Conservation (phyloP, 257 asterid genomes). For the Verbascum thapsus region DNA sequence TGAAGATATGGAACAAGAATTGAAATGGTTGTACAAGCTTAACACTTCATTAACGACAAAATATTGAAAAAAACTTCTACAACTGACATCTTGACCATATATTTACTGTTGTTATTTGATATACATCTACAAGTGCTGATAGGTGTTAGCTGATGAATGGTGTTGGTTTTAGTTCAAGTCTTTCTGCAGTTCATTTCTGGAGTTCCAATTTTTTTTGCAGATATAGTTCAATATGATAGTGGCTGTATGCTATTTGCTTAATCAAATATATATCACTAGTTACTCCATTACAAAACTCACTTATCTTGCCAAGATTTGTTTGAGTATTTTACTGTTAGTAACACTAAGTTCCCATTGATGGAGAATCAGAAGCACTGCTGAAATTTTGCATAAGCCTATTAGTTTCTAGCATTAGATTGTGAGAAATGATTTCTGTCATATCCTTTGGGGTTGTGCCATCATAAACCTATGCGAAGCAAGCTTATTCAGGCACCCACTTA, state of each 20-base stretch:
- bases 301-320: not conserved
- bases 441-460: no score
- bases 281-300: not conserved
- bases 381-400: no score
- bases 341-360: slow-evolving; percentile 1
- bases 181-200: not conserved
- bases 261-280: slow-evolving; percentile 11
- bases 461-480: slow-evolving; percentile 20
- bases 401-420: no score
- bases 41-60: slow-evolving; percentile 15
- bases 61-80: slow-evolving; percentile 13
- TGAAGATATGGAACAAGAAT: slow-evolving; percentile 25
- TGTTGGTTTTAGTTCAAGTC: not conserved
- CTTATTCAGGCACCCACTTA: no score
- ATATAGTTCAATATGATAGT: not conserved
- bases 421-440: no score
- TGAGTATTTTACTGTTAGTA: slow-evolving; percentile 18
- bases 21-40: slow-evolving; percentile 16
- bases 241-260: slow-evolving; percentile 8
- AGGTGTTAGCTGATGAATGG: slow-evolving; percentile 3
- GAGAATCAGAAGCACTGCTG: slow-evolving; percentile 3
- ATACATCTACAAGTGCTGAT: slow-evolving; percentile 6
- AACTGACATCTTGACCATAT: slow-evolving; percentile 20
- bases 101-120: slow-evolving; percentile 4
- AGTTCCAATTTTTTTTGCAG: slow-evolving; percentile 16